These are phyloP conservation scores for Zygosaccharomyces lentus DNA, from an alignment of 805 yeast species.

Conservation along the genomic window DNA sequence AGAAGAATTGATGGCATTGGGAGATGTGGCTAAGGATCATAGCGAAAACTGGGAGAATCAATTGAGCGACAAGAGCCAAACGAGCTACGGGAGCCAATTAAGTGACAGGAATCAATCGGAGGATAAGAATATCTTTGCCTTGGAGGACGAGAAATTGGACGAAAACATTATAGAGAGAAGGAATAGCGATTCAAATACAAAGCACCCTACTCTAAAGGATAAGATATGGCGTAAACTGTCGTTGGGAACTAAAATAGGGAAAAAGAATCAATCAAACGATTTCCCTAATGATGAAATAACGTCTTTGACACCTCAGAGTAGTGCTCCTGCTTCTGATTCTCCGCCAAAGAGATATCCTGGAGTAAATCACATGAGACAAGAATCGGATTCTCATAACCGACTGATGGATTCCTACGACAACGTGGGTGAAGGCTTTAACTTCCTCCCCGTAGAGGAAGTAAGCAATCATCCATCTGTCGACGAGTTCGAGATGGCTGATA, in stretches of 20 bases:
- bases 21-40: slow-evolving; percentile 79
- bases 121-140: slow-evolving; percentile 6
- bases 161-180: slow-evolving; percentile 12
- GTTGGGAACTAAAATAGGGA: slow-evolving; percentile 13
- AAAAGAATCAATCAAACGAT: slow-evolving; percentile 6
- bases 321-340: slow-evolving; percentile 8
- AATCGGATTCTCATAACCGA: slow-evolving; percentile 31
- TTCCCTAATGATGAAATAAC: slow-evolving; percentile 7
- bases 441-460: slow-evolving; percentile 2
- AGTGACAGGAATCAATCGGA: slow-evolving; percentile 10
- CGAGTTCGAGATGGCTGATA: slow-evolving; percentile 14
- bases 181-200: slow-evolving; percentile 12
- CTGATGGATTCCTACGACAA: slow-evolving; percentile 26
- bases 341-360: slow-evolving; percentile 26
- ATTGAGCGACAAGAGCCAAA: slow-evolving; percentile 48
- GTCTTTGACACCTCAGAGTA: slow-evolving; percentile 15
- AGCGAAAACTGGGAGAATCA: slow-evolving; percentile 69
- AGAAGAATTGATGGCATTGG: slow-evolving; percentile 65
- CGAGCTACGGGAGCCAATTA: slow-evolving; percentile 48
- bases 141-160: slow-evolving; percentile 19
- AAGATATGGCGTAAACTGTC: slow-evolving; percentile 25
- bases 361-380: slow-evolving; percentile 22
- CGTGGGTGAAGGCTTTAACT: slow-evolving; percentile 16
- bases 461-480: background rate
- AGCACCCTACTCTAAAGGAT: slow-evolving; percentile 22